phyloP scores from a whole-genome alignment of 2,329 filamentous ascomycete species.

The Xylaria hypoxylon region DNA sequence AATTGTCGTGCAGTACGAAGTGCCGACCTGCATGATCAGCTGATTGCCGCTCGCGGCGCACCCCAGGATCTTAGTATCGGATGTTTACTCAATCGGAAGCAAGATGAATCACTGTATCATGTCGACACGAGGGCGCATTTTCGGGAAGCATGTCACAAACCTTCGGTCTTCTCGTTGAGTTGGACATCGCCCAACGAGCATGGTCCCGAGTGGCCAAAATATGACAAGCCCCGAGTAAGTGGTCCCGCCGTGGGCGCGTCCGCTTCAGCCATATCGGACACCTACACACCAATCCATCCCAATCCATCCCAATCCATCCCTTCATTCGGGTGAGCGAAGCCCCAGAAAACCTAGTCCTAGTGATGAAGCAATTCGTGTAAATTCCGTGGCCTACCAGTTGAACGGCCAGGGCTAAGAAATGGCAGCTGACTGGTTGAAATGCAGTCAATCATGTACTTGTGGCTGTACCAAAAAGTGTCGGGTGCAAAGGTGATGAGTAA shows the following conservation, averaged over 20 bases:
- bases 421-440: constrained; percentile 30
- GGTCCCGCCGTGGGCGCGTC: constrained; percentile 17
- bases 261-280: constrained; percentile 22
- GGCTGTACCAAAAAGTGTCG: too few species aligned
- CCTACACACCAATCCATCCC: constrained; percentile 9
- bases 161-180: constrained; percentile 10
- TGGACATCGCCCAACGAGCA: constrained; percentile 24
- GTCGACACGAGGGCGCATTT: constrained; percentile 30
- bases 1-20: constrained; percentile 39
- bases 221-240: constrained; percentile 22
- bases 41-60: constrained; percentile 36
- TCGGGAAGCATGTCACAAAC: constrained; percentile 22
- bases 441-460: constrained; percentile 29
- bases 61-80: constrained; percentile 36
- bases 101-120: constrained; percentile 28
- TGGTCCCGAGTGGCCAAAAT: constrained; percentile 23
- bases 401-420: constrained; percentile 1
- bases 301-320: neutral
- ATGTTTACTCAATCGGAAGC: constrained; percentile 28
- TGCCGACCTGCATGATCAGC: constrained; percentile 41
- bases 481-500: too few species aligned
- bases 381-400: constrained; percentile 25
- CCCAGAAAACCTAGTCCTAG: constrained; percentile 3
- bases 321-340: constrained; percentile 22
- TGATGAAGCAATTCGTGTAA: constrained; percentile 17